Base-by-base conservation (phyloP, 345 rosid genomes). In the Citrus medica region DNA sequence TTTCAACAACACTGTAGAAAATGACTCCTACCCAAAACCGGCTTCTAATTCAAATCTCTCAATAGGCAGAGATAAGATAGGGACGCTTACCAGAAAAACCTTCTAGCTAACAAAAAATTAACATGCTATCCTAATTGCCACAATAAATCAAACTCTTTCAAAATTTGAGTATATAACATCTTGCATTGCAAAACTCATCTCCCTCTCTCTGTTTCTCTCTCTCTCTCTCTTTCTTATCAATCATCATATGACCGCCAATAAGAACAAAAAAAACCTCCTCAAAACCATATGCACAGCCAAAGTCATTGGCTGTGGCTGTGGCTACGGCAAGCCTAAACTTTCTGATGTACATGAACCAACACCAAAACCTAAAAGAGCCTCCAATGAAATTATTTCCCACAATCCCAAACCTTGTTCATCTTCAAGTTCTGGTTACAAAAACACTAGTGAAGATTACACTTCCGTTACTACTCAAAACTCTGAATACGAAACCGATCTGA, bases 321-420 rank as follows among this genome's bases (percentile, higher is more conserved):
- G 84, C 22, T 86, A 88, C 14, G 69, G 84, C 74, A 74, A 72
- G 58, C 55, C 81, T 10, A 83, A 86, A 48, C 85, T 65, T 70
- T 80, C 85, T 4, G 84, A 84, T 21, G 89, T 82, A 1, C 9
- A 84, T 53, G 67, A 87, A 37, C 92, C 92, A 10, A 71, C 60
- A 38, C 84, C 83, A 1, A 76, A 65, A 16, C 60, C 77, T 30
- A 85, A 73, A 38, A 64, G 12, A 0, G 66, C 70, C 81, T 10
- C 63, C 42, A 46, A 3, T 46, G 51, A 46, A 46, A 13, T 46
- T 12, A 68, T 4, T 42, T 30, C 75, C 51, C 65, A 22, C 21
- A 68, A 55, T 77, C 12, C 4, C 63, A 66, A 58, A 63, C 42
- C 74, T 64, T 27, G n/a, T 21, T 17, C 24, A 28, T 76, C 76